Percentiles rank a stretch among this genome's conserved stretches.
These are phyloP conservation scores for Fusarium pininemorale DNA, from an alignment of 2,329 filamentous ascomycete species.

Conservation along the genomic window DNA sequence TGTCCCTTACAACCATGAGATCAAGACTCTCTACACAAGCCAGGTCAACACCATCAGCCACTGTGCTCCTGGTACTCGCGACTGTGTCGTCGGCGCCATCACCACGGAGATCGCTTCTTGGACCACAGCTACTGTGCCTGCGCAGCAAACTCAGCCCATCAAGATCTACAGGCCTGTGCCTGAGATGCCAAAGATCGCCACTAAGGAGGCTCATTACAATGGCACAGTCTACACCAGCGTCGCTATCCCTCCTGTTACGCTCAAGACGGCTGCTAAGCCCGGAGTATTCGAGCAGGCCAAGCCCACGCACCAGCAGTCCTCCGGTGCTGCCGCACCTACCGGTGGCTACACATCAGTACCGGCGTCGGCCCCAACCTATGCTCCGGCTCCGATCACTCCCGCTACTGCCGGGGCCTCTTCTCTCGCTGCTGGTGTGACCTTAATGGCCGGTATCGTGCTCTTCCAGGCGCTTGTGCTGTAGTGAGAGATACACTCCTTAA, in stretches of 20 bases:
- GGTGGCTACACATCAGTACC: slow-evolving; percentile 32
- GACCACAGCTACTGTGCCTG: slow-evolving; percentile 30
- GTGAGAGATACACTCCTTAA: neutral
- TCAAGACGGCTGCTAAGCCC: slow-evolving; percentile 33
- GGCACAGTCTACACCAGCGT: slow-evolving; percentile 23
- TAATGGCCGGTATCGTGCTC: slow-evolving; percentile 40
- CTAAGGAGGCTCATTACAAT: slow-evolving; percentile 12
- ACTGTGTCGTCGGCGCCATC: slow-evolving; percentile 55
- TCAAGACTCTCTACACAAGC: slow-evolving; percentile 61
- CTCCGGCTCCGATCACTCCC: slow-evolving; percentile 44
- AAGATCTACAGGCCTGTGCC: slow-evolving; percentile 20
- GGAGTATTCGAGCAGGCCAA: slow-evolving; percentile 23
- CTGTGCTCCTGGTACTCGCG: slow-evolving; percentile 59
- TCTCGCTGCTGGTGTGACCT: slow-evolving; percentile 39
- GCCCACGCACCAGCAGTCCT: slow-evolving; percentile 17
- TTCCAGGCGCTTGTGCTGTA: slow-evolving; percentile 45
- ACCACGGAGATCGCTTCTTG: slow-evolving; percentile 44
- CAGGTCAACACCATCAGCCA: slow-evolving; percentile 63
- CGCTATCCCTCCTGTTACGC: slow-evolving; percentile 21
- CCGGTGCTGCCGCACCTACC: slow-evolving; percentile 35
- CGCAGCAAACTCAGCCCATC: slow-evolving; percentile 28
- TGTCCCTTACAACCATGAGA: slow-evolving; percentile 30
- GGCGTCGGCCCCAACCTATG: slow-evolving; percentile 11
- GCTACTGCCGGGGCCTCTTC: slow-evolving; percentile 59
- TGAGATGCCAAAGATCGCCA: slow-evolving; percentile 16